Conservation (phyloP, 495 filamentous ascomycete genomes). For the Penicillium coprophilum region DNA sequence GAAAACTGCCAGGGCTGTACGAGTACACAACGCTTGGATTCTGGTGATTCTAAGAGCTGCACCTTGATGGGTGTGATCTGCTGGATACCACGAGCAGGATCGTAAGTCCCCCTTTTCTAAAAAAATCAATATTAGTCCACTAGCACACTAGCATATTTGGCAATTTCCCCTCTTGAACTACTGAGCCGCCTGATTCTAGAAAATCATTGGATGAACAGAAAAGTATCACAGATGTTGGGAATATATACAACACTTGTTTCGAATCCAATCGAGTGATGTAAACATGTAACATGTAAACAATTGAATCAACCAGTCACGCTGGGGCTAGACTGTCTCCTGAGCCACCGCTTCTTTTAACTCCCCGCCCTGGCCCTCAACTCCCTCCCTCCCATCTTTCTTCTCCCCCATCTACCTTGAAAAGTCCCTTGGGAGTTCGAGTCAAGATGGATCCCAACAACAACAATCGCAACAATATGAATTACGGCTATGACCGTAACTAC, state of each 20-base stretch:
- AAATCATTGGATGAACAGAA: background rate
- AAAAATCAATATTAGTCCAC: background rate
- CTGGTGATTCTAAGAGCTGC: background rate
- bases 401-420: slow-evolving; percentile 11
- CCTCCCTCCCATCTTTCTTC: slow-evolving; percentile 13
- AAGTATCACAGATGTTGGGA: background rate
- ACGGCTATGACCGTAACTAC: slow-evolving; percentile 63
- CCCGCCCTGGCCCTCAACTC: slow-evolving; percentile 32
- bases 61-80: background rate
- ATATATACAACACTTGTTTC: background rate
- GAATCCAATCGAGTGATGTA: background rate
- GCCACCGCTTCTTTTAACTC: slow-evolving; percentile 40
- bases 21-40: background rate
- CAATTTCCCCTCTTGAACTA: background rate
- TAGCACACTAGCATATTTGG: background rate
- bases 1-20: background rate
- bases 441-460: slow-evolving; percentile 57
- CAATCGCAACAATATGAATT: slow-evolving; percentile 69
- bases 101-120: background rate
- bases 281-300: slow-evolving; percentile 5
- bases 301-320: slow-evolving; percentile 2
- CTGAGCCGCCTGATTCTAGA: background rate
- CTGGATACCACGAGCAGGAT: background rate
- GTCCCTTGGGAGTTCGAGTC: slow-evolving; percentile 15
- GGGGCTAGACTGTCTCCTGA: slow-evolving; percentile 32